Percentiles rank a stretch among this genome's conserved stretches.
Conservation (phyloP, 768 basidiomycete species). For the Tubosaeta sp. region DNA sequence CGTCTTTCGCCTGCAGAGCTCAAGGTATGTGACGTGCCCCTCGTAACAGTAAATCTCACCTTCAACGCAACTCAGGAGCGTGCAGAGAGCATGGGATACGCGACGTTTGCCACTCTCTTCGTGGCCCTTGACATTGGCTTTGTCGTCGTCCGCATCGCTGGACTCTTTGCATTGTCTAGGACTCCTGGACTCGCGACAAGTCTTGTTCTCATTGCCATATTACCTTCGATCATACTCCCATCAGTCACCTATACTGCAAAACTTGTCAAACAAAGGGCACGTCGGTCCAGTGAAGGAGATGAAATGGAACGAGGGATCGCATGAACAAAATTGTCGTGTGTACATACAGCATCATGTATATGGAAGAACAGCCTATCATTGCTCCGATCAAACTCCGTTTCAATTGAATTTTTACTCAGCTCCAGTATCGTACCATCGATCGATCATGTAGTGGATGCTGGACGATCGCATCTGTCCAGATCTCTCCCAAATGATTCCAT, state of each 20-base stretch:
- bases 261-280: not conserved
- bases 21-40: constrained; percentile 14
- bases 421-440: too few species aligned
- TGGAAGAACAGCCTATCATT: too few species aligned
- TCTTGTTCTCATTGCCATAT: constrained; percentile 12
- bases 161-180: constrained; percentile 9
- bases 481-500: too few species aligned
- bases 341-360: too few species aligned
- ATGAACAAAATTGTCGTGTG: too few species aligned
- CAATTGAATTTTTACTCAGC: too few species aligned
- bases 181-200: constrained; percentile 8
- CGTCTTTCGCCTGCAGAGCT: constrained; percentile 21
- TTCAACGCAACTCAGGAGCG: constrained; percentile 7
- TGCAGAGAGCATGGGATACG: constrained; percentile 11
- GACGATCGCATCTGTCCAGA: too few species aligned
- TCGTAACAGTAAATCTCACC: not conserved
- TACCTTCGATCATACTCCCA: constrained; percentile 2
- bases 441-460: too few species aligned
- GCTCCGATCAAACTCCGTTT: too few species aligned
- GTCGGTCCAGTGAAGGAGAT: not conserved
- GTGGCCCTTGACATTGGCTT: constrained; percentile 18
- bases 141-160: constrained; percentile 16
- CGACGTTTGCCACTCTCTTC: constrained; percentile 14
- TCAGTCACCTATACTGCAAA: not conserved
- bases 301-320: not conserved